Base-by-base conservation (phyloP, 108 stramenopile genomes). In the Heterococcus sp. region DNA sequence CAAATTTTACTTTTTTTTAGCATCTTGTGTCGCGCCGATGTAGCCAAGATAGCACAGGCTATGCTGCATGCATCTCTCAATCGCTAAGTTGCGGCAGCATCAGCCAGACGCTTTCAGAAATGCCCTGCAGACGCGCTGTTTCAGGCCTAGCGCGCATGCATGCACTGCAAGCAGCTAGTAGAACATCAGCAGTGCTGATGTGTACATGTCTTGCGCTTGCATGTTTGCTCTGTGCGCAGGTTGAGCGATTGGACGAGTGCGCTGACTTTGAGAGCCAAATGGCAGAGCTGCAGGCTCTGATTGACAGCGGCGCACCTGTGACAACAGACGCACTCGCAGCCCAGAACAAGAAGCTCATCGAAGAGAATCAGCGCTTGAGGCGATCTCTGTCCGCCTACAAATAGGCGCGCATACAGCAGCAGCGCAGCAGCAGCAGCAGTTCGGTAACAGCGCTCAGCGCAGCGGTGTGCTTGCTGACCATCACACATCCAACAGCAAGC, bases 361-460 rank as follows among this genome's bases (percentile, higher is more conserved):
- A 81, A 67, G 79, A 81, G 79, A 81, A 81, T 72, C 72, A 72
- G 71, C 79, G 79, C 79, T 72, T 81, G 30, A 39, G 65, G 38
- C 37, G 58, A 32, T 73, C 72, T 72, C 79, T 81, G 32, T 37
- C 71, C 79, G 72, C 79, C 46, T 81, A 81, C 79, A 81, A 81
- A 72, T 11, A 38, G 33, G 1, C 37, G 35, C n/a, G n/a, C n/a
- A n/a, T n/a, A n/a, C n/a, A n/a, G n/a, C n/a, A n/a, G n/a, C n/a
- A n/a, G n/a, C n/a, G n/a, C n/a, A n/a, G n/a, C n/a, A n/a, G n/a
- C n/a, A n/a, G n/a, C n/a, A n/a, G n/a, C n/a, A n/a, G n/a, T n/a
- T n/a, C n/a, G n/a, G n/a, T n/a, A n/a, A n/a, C n/a, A n/a, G n/a
- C n/a, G n/a, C n/a, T n/a, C n/a, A n/a, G n/a, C n/a, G n/a, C n/a